A percentile compares a stretch with the other conserved stretches of the same genome.
These are phyloP conservation scores for Oryza officinalis DNA, from an alignment of 176 grass and related monocot genomes.

Conservation along the genomic window DNA sequence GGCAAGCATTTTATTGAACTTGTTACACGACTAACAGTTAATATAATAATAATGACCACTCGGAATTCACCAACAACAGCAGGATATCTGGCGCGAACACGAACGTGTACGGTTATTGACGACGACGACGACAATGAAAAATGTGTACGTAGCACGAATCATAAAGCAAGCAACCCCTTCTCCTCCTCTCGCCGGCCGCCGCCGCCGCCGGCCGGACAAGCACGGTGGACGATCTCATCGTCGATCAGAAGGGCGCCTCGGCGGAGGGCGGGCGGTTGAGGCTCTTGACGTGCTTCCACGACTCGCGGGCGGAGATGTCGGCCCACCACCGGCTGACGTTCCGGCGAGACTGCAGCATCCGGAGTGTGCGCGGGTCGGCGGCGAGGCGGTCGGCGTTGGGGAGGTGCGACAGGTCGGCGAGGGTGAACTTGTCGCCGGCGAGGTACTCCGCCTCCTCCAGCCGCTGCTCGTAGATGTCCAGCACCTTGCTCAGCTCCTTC, in stretches of 20 bases:
- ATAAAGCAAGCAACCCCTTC: not conserved
- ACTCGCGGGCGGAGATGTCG: conserved; percentile 40
- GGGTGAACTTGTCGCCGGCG: conserved; percentile 69
- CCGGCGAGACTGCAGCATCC: conserved; percentile 46
- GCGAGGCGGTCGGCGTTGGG: conserved; percentile 69
- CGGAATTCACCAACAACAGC: not conserved
- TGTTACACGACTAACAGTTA: not conserved
- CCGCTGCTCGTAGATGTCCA: conserved; percentile 84
- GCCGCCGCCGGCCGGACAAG: too few species aligned
- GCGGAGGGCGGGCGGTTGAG: conserved; percentile 55
- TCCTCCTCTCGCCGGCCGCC: not conserved
- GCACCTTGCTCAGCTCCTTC: conserved; percentile 54
- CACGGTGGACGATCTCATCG: too few species aligned
- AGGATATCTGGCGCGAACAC: not conserved
- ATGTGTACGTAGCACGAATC: not conserved
- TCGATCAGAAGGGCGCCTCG: conserved; percentile 45
- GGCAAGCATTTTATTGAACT: not conserved
- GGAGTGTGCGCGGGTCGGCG: conserved; percentile 33
- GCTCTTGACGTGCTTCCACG: conserved; percentile 68
- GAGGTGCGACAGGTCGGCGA: conserved; percentile 88
- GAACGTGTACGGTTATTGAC: conserved; percentile 10
- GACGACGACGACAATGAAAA: not conserved
- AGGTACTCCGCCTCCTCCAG: conserved; percentile 58
- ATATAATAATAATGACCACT: not conserved
- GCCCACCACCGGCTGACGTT: conserved; percentile 70